These are phyloP conservation scores for Syzygium malaccense DNA, from an alignment of 441 rosid species.

Conservation along the genomic window DNA sequence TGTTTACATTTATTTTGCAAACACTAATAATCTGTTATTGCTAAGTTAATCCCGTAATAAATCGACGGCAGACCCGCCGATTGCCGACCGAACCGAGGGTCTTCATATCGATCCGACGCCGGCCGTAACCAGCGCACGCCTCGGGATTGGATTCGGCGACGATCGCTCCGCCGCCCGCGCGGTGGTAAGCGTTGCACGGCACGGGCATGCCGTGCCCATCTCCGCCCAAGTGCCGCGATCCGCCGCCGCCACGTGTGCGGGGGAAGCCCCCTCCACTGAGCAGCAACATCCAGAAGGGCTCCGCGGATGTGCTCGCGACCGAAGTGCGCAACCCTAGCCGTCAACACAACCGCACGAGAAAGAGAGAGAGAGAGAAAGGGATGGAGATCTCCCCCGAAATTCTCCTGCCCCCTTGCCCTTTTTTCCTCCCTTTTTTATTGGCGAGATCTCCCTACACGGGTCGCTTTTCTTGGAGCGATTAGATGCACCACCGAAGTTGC, in stretches of 20 bases:
- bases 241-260: slow-evolving; percentile 28
- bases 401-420: background rate
- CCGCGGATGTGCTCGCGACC: slow-evolving; percentile 23
- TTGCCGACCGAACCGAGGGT: background rate
- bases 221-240: background rate
- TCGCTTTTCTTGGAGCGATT: background rate
- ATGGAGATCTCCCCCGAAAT: background rate
- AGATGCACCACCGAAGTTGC: background rate
- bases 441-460: background rate
- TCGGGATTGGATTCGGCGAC: too few relatives aligned
- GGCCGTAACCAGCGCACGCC: too few relatives aligned
- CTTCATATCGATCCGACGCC: too few relatives aligned
- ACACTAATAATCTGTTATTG: too few relatives aligned
- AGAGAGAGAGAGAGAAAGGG: background rate
- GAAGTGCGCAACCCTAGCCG: slow-evolving; percentile 44
- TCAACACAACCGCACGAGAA: background rate
- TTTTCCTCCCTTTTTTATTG: background rate
- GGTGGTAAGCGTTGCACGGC: background rate
- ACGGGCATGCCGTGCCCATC: background rate
- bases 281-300: slow-evolving; percentile 11
- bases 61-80: too few relatives aligned
- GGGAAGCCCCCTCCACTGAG: background rate
- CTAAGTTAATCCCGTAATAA: background rate
- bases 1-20: background rate
- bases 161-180: too few relatives aligned